phyloP scores from a whole-genome alignment of 768 basidiomycete species.

The Clathrus columnatus region DNA sequence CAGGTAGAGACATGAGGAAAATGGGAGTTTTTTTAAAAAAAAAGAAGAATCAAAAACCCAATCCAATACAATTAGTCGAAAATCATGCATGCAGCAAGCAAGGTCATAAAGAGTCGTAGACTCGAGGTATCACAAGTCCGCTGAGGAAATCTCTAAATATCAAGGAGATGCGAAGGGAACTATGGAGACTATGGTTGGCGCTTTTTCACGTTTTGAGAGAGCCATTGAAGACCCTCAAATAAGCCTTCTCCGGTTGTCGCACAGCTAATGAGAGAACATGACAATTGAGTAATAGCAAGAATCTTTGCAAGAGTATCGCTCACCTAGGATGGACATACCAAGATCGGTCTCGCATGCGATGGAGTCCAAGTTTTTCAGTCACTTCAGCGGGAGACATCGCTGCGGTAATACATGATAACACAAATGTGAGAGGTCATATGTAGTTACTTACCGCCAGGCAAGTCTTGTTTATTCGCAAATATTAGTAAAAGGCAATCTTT shows the following conservation, averaged over 20 bases:
- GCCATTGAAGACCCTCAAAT: constrained; percentile 95
- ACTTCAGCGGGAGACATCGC: constrained; percentile 99
- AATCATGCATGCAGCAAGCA: neutral
- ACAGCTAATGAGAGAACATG: constrained; percentile 44
- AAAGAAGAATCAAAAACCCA: constrained; percentile 3
- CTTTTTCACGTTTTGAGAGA: constrained; percentile 95
- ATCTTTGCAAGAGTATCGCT: constrained; percentile 17
- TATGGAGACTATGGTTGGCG: constrained; percentile 52
- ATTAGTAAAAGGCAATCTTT: constrained; percentile 93
- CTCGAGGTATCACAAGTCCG: constrained; percentile 10
- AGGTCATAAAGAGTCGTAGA: constrained; percentile 9
- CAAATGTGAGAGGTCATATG: neutral
- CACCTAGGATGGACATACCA: constrained; percentile 99
- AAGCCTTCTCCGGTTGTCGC: constrained; percentile 95
- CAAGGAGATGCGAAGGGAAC: neutral
- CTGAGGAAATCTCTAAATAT: neutral
- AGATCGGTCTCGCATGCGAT: constrained; percentile 92
- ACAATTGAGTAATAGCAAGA: constrained; percentile 2
- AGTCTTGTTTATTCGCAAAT: constrained; percentile 99
- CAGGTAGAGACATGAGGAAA: neutral
- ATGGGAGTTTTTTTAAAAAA: neutral
- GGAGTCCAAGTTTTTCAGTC: constrained; percentile 91
- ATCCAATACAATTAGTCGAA: neutral
- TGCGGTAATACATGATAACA: constrained; percentile 20
- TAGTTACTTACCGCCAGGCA: constrained; percentile 76